Percentiles rank a stretch among this genome's conserved stretches.
Conservation (phyloP, 129 eudicot genomes). For the Arctium minus region DNA sequence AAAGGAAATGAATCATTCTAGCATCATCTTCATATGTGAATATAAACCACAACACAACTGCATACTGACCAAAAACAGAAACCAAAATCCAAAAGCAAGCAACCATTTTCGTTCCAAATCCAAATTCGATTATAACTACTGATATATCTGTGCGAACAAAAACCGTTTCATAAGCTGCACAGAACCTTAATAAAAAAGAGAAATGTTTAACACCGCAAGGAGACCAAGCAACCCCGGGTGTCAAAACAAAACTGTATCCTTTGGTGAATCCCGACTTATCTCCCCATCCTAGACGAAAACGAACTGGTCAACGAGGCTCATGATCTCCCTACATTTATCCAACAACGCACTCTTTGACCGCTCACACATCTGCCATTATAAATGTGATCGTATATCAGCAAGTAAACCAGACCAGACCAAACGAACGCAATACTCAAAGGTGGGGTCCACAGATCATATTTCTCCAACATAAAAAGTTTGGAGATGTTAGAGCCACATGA, state of each 20-base stretch:
- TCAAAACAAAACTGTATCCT: neutral
- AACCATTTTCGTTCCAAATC: neutral
- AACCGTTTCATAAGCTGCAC: neutral
- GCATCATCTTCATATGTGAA: neutral
- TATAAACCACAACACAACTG: neutral
- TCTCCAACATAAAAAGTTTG: no score
- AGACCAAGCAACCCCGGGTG: neutral
- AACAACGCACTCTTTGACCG: neutral
- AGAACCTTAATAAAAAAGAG: neutral
- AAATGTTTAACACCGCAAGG: neutral
- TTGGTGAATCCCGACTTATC: neutral
- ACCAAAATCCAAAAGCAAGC: neutral
- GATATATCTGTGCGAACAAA: neutral
- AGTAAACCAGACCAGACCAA: neutral
- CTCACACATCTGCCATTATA: neutral
- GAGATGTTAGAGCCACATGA: neutral
- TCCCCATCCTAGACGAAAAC: neutral
- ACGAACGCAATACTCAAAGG: neutral
- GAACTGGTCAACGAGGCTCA: constrained; percentile 2
- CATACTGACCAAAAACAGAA: neutral
- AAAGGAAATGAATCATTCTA: neutral
- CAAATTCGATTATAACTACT: neutral
- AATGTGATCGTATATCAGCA: neutral
- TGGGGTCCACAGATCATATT: neutral
- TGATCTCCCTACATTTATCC: constrained; percentile 2